Percentiles rank a stretch among this genome's conserved stretches.
Conservation (phyloP, 306 rosid species). For the cucumber (Cucumis sativus) region DNA sequence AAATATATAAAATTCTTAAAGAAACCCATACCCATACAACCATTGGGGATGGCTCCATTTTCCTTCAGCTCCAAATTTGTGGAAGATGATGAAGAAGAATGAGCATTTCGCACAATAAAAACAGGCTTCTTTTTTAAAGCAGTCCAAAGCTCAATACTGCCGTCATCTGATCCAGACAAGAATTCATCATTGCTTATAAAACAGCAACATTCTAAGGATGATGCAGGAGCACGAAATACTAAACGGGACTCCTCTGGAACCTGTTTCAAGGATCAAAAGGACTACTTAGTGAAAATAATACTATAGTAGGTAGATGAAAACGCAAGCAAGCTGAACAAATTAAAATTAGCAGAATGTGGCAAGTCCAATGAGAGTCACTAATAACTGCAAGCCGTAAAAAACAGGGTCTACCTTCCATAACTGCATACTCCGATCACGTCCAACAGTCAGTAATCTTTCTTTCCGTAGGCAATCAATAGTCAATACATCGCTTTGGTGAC, state of each 20-base stretch:
- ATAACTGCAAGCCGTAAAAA: neutral
- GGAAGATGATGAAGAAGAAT: constrained; percentile 28
- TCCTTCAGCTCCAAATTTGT: constrained; percentile 28
- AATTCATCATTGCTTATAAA: constrained; percentile 72
- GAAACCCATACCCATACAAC: constrained; percentile 42
- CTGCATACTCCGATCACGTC: constrained; percentile 89
- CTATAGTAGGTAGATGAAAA: neutral
- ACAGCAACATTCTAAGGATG: constrained; percentile 80
- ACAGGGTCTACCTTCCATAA: constrained; percentile 56
- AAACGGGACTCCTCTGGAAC: constrained; percentile 94
- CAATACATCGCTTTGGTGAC: constrained; percentile 85
- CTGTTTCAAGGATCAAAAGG: constrained; percentile 30
- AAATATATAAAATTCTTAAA: neutral
- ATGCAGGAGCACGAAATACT: constrained; percentile 78
- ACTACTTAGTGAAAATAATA: neutral
- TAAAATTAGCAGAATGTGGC: neutral
- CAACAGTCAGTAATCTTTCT: constrained; percentile 74
- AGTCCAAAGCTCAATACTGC: constrained; percentile 81
- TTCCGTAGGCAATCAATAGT: constrained; percentile 70
- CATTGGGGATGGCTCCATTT: constrained; percentile 41
- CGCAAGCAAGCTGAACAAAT: neutral
- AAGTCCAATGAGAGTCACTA: neutral
- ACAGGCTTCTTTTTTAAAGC: constrained; percentile 66
- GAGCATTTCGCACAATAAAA: constrained; percentile 70
- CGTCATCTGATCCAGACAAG: constrained; percentile 84